Conservation (phyloP, 805 yeast species). For the Candida vaughaniae region DNA sequence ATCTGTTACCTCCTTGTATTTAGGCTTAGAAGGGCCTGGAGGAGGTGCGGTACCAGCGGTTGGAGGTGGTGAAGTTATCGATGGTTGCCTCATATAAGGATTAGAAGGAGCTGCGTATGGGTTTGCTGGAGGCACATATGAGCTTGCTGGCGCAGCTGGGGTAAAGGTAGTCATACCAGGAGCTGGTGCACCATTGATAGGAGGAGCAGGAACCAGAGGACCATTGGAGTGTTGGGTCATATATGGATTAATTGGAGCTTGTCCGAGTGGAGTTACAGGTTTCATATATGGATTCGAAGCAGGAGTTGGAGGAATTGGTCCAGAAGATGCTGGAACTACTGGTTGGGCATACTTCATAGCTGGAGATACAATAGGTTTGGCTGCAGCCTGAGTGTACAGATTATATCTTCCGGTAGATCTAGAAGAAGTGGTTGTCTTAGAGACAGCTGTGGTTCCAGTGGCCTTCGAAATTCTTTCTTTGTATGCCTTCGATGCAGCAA, state of each 20-base stretch:
- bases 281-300: constrained; percentile 32
- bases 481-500: constrained; percentile 68
- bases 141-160: constrained; percentile 11
- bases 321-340: constrained; percentile 14
- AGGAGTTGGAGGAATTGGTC: constrained; percentile 3
- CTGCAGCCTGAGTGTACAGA: constrained; percentile 14
- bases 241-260: constrained; percentile 1
- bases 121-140: constrained; percentile 6
- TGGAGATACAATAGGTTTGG: constrained; percentile 11
- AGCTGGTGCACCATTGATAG: constrained; percentile 14
- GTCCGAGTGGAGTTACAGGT: constrained; percentile 15
- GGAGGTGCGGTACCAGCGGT: constrained; percentile 20
- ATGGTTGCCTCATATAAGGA: constrained; percentile 31
- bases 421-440: constrained; percentile 4
- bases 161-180: constrained; percentile 1
- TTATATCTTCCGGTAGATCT: constrained; percentile 5
- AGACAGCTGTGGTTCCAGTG: constrained; percentile 28
- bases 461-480: constrained; percentile 79
- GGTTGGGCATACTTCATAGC: constrained; percentile 8
- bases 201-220: constrained; percentile 1
- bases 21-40: constrained; percentile 24
- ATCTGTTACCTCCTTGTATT: constrained; percentile 49
- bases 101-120: constrained; percentile 25
- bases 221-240: neutral
- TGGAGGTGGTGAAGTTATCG: constrained; percentile 23